Evolutionary conservation across 139 green algal species (phyloP), one percentile per base, ranked within the genome.

Genomic region (Chlamydomonas incerta): DNA sequence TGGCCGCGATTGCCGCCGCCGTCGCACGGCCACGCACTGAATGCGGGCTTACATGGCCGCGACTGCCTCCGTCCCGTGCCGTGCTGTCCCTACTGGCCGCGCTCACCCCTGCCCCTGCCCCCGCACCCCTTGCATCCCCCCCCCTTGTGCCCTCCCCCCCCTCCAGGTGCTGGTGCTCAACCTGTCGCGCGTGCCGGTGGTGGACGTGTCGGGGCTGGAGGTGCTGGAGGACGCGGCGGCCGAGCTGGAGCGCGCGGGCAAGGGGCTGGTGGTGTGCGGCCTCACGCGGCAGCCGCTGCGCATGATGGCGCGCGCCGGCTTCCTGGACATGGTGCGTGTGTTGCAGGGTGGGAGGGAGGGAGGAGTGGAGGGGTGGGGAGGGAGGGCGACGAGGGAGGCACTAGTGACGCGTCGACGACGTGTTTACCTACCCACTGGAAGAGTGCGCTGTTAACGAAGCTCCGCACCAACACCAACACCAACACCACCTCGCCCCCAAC

Each of bases 131-230:
- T n/a, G n/a, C 58, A 10, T 66, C 58, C 58, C 58, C 58, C 58
- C 58, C 21, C 58, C 28, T 66, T 35, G 9, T 11, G n/a, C n/a
- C n/a, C n/a, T n/a, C n/a, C n/a, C n/a, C n/a, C n/a, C n/a, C n/a
- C 70, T 41, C 2, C 80, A 88, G 63, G 75, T 72, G 35, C 63
- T 88, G 35, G 84, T 88, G n/a, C 74, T 88, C n/a, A 81, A 76
- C 84, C 72, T 88, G 84, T 63, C 37, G 20, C 75, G 80, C 68
- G 67, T 88, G 66, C 72, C 34, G 55, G 80, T 68, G 31, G 74
- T 85, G 67, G 84, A 88, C 68, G 84, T 88, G 52, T 70, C 34
- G 23, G 84, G 84, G 23, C 84, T 88, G 68, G 84, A 88, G 55
- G 52, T 88, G 37, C 67, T 88, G 66, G 74, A 88, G 74, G 84